Base-by-base conservation (phyloP, 2,329 filamentous ascomycete genomes). In the Anisogramma anomala region DNA sequence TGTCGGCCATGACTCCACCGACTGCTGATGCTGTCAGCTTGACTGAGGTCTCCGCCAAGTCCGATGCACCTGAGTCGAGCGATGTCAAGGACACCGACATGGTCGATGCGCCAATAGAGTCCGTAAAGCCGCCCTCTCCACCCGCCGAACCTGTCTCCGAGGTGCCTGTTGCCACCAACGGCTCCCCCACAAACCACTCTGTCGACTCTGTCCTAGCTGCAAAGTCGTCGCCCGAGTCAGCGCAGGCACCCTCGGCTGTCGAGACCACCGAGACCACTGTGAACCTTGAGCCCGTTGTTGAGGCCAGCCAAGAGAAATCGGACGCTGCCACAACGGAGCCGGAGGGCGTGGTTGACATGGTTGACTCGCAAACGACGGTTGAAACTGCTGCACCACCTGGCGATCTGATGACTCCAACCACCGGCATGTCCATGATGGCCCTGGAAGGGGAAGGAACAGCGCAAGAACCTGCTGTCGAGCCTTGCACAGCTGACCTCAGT, bases 371-470 rank as follows among this genome's bases (percentile, higher is more conserved):
- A 19, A 50, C 54, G 6, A 51, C 50, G 1, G 44, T 50, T 15
- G 45, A 47, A n/a, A 47, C 50, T 8, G 51, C 54, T 19, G 50
- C 53, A 1, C 52, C 57, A 4, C 49, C 48, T 15, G 59, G 53
- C 4, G 63, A 67, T 19, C 52, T 56, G 19, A 60, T 61, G 28
- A 47, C 60, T 3, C 57, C 60, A 4, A 55, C 60, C 13, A 54
- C 57, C 13, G 59, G 58, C 47, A 52, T 65, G 38, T 65, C 61
- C 2, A 58, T 65, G 40, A 55, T 63, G 26, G 59, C 58, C 11
- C 58, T 62, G 22, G 22, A 23, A 27, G 65, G 64, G 22, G 22
- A 23, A 27, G 65, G 64, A 30, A 50, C 53, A 3, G 55, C 59
- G 4, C 58, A 60, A 13, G 50, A 52, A 9, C 53, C 55, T 14